phyloP scores from a whole-genome alignment of 257 asterid species.

The Solanum stenotomum region DNA sequence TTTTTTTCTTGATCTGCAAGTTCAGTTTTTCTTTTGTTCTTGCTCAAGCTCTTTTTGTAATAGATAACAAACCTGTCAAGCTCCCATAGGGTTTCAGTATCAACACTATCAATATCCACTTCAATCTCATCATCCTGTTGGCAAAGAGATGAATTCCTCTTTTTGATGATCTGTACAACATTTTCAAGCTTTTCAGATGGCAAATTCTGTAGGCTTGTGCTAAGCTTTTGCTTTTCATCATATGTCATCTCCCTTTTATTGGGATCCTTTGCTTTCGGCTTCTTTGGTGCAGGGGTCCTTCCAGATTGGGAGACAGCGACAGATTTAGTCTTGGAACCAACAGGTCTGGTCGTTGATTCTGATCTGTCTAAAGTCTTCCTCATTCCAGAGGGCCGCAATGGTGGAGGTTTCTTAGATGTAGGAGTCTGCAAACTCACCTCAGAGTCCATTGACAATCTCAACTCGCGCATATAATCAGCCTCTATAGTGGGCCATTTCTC shows the following conservation, averaged over 20 bases:
- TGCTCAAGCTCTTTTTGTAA: slow-evolving; percentile 63
- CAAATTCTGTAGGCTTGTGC: slow-evolving; percentile 54
- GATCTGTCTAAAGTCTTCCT: slow-evolving; percentile 27
- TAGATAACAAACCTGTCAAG: slow-evolving; percentile 84
- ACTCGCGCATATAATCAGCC: slow-evolving; percentile 40
- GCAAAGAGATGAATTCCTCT: slow-evolving; percentile 64
- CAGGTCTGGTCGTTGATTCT: slow-evolving; percentile 19
- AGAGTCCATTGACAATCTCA: slow-evolving; percentile 27
- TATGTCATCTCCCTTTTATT: slow-evolving; percentile 90
- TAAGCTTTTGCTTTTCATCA: slow-evolving; percentile 87
- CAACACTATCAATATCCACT: slow-evolving; percentile 84
- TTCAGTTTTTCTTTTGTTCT: slow-evolving; percentile 62
- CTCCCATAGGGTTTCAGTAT: slow-evolving; percentile 95
- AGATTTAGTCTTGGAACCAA: slow-evolving; percentile 34
- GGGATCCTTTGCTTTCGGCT: slow-evolving; percentile 88
- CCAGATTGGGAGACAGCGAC: slow-evolving; percentile 27
- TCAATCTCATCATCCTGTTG: slow-evolving; percentile 91
- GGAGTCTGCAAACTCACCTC: slow-evolving; percentile 45
- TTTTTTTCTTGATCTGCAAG: slow-evolving; percentile 23
- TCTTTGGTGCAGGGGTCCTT: slow-evolving; percentile 40
- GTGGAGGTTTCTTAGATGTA: slow-evolving; percentile 38
- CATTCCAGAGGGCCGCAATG: slow-evolving; percentile 21
- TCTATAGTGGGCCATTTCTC: slow-evolving; percentile 59
- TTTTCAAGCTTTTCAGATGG: slow-evolving; percentile 89
- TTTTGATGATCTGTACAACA: slow-evolving; percentile 71